Conservation (phyloP, 805 yeast species). For the Wickerhamomyces queroliae region DNA sequence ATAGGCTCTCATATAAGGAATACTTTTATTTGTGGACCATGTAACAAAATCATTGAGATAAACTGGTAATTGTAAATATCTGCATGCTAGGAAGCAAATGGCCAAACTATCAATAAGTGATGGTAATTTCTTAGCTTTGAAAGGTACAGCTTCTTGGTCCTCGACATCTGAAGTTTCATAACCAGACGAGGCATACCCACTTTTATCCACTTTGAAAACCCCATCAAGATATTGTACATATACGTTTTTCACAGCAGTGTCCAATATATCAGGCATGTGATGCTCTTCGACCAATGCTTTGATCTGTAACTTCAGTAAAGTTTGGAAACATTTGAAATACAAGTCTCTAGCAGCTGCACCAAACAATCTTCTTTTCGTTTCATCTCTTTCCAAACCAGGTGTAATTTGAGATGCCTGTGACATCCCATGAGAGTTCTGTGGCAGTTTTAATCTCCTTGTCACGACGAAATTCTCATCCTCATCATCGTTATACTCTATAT, state of each 20-base stretch:
- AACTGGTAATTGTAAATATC: constrained; percentile 43
- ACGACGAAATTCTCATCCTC: constrained; percentile 53
- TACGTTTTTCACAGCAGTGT: constrained; percentile 29
- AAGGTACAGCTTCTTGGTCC: constrained; percentile 2
- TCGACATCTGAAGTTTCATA: constrained; percentile 6
- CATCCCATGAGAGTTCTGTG: constrained; percentile 33
- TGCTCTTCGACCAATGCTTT: constrained; percentile 30
- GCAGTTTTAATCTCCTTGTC: constrained; percentile 51
- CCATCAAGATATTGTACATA: constrained; percentile 27
- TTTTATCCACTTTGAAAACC: constrained; percentile 4
- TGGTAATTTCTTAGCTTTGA: constrained; percentile 3
- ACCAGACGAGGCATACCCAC: constrained; percentile 5
- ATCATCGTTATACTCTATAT: constrained; percentile 74
- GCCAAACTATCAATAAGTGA: constrained; percentile 18
- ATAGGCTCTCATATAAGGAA: constrained; percentile 44
- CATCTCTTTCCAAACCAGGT: constrained; percentile 19
- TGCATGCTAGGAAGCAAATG: constrained; percentile 45
- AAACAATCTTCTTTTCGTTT: constrained; percentile 25
- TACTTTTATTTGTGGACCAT: constrained; percentile 33
- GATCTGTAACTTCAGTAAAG: constrained; percentile 43
- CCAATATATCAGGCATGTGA: constrained; percentile 24
- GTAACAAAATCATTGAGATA: constrained; percentile 42
- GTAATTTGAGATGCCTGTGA: constrained; percentile 27
- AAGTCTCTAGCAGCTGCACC: constrained; percentile 43
- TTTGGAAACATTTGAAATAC: constrained; percentile 43